Conservation (phyloP, 208 protist species). For the Acanthamoeba healyi region DNA sequence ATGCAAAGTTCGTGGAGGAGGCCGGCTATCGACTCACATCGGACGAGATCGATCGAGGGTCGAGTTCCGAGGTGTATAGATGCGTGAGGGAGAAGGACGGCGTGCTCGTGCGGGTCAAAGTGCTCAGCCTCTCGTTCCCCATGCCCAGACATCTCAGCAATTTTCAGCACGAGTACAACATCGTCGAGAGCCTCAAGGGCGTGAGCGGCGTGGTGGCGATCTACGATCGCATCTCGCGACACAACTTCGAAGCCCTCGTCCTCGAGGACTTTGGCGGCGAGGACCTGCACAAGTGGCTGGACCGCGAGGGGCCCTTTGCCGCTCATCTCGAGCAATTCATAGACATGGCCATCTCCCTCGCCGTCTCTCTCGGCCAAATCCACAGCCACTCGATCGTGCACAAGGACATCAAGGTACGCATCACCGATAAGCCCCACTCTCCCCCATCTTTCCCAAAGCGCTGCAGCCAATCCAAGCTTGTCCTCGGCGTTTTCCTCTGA, state of each 20-base stretch:
- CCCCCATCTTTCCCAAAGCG: background rate
- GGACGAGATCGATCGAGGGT: background rate
- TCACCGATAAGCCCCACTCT: background rate
- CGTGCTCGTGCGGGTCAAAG: conserved; percentile 2
- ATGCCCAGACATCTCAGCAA: conserved; percentile 68
- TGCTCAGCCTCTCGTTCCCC: conserved; percentile 54
- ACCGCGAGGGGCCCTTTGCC: background rate
- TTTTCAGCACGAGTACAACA: conserved; percentile 68
- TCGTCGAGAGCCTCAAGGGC: conserved; percentile 7
- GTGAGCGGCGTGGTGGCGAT: conserved; percentile 36
- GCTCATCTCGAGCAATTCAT: conserved; percentile 3
- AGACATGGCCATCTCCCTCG: conserved; percentile 15
- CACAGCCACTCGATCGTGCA: conserved; percentile 55
- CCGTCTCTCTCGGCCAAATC: background rate
- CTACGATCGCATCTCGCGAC: conserved; percentile 6
- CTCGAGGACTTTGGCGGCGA: conserved; percentile 65
- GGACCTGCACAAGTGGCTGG: background rate
- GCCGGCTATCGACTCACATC: background rate
- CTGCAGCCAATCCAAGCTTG: no score
- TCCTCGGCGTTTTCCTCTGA: no score
- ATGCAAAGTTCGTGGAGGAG: conserved; percentile 12
- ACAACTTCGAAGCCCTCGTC: conserved; percentile 33
- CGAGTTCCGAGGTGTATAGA: conserved; percentile 20
- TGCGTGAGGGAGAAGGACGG: background rate
- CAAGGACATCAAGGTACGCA: conserved; percentile 59